Base-by-base conservation (phyloP, 139 green algal genomes). In the Micractinium sp. region DNA sequence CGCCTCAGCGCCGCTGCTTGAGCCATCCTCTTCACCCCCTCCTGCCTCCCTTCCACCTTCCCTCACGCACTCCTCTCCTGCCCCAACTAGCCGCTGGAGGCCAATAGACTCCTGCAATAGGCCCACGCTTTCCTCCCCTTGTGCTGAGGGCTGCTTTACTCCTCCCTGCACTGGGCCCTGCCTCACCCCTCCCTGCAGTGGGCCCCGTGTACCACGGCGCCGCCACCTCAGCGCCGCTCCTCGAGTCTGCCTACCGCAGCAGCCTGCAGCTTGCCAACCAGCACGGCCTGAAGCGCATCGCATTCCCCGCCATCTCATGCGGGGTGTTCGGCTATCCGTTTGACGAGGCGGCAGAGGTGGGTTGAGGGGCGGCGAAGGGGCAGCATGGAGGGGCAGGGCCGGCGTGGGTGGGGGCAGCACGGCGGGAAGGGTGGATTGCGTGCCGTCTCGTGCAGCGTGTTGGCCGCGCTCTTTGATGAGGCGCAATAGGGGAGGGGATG, bases 221-320 rank as follows among this genome's bases (percentile, higher is more conserved):
- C 1, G 56, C 69, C 3, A 88, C 89, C 25, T 97, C 94, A 3
- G 93, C 87, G 31, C 93, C 93, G 0, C 88, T 96, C 38, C 93
- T 99, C 22, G 82, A 76, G 3, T 85, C 71, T 9, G 95, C 96
- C 0, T 98, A 98, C 93, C 92, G 67, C 90, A 95, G 39, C 60
- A 81, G 75, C 88, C 69, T 94, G 35, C 39, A 16, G 41, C 67
- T 92, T 19, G 95, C 95, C 5, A 94, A 92, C 66, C 69, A 96
- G 85, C 31, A 95, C 36, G 75, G 81, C 0, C 81, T 98, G 14
- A 87, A 88, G 31, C 94, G 89, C 14, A 66, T 99, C 7, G 96
- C 96, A 20, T 98, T 99, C 89, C 96, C 96, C 0, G 96, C 96
- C 66, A 97, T 99, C 89, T 95, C 90, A 88, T 98, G 95, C 20